Evolutionary conservation across 2,329 filamentous ascomycete species (phyloP), one percentile per base, ranked within the genome.

Genomic region (Xylaria multiplex): DNA sequence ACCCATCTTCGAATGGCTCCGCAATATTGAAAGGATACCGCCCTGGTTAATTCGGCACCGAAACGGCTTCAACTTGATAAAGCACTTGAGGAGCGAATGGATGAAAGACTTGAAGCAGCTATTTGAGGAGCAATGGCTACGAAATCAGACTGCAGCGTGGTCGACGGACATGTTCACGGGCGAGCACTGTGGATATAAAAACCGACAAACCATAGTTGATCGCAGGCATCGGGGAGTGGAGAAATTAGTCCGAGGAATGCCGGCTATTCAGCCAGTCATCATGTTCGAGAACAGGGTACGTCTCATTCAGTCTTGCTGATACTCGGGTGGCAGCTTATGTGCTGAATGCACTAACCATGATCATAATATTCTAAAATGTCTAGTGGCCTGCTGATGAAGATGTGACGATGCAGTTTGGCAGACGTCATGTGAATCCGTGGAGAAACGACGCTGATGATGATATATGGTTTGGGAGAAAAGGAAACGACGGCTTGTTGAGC

Each of bases 101-200:
- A 40, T 60, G 2, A 11, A 43, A 11, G 64, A 61, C 19, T 32
- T 69, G 60, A 62, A 58, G 22, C 19, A 6, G 16, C 37, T 66
- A 8, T 66, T 66, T 27, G 64, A 69, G 46, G 64, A 65, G 50
- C 64, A 67, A 27, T 69, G 64, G 61, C 35, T 67, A 43, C 58
- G 61, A 9, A 42, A 30, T 49, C 49, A 56, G 45, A 14, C 22
- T 14, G 19, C 6, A 16, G 30, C 2, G 37, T 55, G 46, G 42
- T 8, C 40, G 8, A 32, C 22, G 32, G 30, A 50, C 1, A 45
- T 52, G 53, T 40, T 50, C 35, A 54, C 62, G 22, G 22, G 48
- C 6, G 37, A 46, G 24, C 52, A 30, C 8, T 65, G 45, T 6
- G 66, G 66, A 27, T 66, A 58, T 13, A 6, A 59, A 9, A 50